phyloP scores from a whole-genome alignment of 2,329 filamentous ascomycete species.

The Proliferodiscus dingleyae region DNA sequence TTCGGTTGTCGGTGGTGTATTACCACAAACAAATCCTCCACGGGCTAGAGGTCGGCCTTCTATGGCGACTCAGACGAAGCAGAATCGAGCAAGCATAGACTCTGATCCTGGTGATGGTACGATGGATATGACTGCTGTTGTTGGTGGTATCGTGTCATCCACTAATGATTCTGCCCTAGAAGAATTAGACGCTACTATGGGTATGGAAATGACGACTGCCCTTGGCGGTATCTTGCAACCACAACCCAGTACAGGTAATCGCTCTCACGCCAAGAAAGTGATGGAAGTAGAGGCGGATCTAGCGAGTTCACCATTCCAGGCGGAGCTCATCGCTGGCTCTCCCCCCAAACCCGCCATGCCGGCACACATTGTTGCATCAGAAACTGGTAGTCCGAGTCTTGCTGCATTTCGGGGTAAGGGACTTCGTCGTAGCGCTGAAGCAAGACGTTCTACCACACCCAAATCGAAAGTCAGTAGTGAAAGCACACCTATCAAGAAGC shows the following conservation, averaged over 20 bases:
- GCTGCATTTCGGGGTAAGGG: slow-evolving; percentile 48
- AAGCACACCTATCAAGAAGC: slow-evolving; percentile 31
- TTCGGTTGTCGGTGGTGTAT: slow-evolving; percentile 55
- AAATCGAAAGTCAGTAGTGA: slow-evolving; percentile 20
- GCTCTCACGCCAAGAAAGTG: slow-evolving; percentile 47
- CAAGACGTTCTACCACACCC: slow-evolving; percentile 39
- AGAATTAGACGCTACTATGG: slow-evolving; percentile 40
- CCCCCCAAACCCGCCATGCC: slow-evolving; percentile 33
- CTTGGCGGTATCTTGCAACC: slow-evolving; percentile 49
- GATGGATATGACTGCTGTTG: slow-evolving; percentile 49
- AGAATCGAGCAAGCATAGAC: slow-evolving; percentile 34
- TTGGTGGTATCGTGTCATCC: slow-evolving; percentile 40
- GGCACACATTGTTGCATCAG: slow-evolving; percentile 37
- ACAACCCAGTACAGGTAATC: slow-evolving; percentile 35
- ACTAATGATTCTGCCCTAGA: slow-evolving; percentile 27
- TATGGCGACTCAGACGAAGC: slow-evolving; percentile 8
- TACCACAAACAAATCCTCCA: slow-evolving; percentile 36
- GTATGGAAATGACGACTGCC: slow-evolving; percentile 61
- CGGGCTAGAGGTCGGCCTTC: slow-evolving; percentile 22
- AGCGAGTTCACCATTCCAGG: slow-evolving; percentile 40
- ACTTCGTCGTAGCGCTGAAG: slow-evolving; percentile 44
- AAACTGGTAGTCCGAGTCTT: slow-evolving; percentile 50
- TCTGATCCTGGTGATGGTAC: slow-evolving; percentile 29
- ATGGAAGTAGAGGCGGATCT: slow-evolving; percentile 55
- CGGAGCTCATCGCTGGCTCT: slow-evolving; percentile 31